phyloP scores from a whole-genome alignment of 495 filamentous ascomycete species.

The Penicillium malachiteum region DNA sequence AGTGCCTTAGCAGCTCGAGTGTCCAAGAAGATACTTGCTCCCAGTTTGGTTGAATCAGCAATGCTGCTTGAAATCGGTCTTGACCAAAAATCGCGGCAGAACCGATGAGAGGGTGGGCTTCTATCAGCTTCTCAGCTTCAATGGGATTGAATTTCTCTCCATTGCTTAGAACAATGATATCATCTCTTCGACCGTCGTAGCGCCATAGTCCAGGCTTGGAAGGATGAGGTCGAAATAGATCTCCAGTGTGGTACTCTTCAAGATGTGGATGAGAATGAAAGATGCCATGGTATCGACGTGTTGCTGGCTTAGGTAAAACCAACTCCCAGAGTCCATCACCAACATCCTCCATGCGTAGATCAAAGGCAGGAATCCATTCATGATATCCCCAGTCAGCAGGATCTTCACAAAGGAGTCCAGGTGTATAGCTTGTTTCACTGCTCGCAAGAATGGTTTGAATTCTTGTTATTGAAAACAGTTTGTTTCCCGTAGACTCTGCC shows the following conservation, averaged over 20 bases:
- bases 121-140: constrained; percentile 25
- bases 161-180: constrained; percentile 38
- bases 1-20: constrained; percentile 15
- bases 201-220: constrained; percentile 23
- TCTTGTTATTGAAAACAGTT: constrained; percentile 10
- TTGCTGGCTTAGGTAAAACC: constrained; percentile 19
- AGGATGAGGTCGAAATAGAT: constrained; percentile 49
- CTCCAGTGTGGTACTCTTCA: constrained; percentile 52
- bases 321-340: constrained; percentile 45
- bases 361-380: constrained; percentile 42
- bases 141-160: constrained; percentile 44
- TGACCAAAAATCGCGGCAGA: constrained; percentile 32
- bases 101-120: constrained; percentile 16
- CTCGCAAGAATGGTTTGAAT: constrained; percentile 9
- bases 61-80: constrained; percentile 23
- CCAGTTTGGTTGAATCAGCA: constrained; percentile 32
- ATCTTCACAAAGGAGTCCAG: constrained; percentile 29
- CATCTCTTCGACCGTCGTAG: constrained; percentile 30
- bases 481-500: constrained; percentile 12
- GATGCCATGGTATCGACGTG: background rate
- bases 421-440: background rate
- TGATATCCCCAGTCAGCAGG: constrained; percentile 48
- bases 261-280: constrained; percentile 35
- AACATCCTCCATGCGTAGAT: constrained; percentile 31
- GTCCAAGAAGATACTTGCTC: background rate